These are phyloP conservation scores for Gamarada debralockiae DNA, from an alignment of 495 filamentous ascomycete genomes.

Conservation along the genomic window DNA sequence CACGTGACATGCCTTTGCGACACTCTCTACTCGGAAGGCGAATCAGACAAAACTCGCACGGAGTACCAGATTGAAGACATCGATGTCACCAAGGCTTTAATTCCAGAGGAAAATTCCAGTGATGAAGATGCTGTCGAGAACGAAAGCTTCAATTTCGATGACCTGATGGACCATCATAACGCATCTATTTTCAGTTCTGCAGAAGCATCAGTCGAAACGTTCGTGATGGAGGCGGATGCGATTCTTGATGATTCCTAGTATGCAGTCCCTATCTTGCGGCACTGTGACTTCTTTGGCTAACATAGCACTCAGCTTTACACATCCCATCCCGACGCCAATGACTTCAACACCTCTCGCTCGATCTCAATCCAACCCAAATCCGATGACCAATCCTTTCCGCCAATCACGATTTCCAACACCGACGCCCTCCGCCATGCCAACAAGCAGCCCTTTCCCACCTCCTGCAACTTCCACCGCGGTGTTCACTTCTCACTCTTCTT, in stretches of 20 bases:
- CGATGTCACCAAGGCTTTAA: constrained; percentile 5
- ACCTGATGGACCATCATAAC: background rate
- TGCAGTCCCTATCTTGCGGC: background rate
- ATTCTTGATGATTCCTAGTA: constrained; percentile 1
- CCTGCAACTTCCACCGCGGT: background rate
- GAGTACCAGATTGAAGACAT: constrained; percentile 16
- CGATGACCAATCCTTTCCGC: background rate
- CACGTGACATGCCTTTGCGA: constrained; percentile 16
- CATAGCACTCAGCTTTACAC: too few relatives aligned
- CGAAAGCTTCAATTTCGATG: background rate
- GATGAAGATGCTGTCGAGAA: background rate
- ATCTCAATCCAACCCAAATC: background rate
- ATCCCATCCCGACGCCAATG: background rate
- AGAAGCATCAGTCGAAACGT: background rate
- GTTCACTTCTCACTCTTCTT: background rate
- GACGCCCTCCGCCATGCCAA: background rate
- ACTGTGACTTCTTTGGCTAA: background rate
- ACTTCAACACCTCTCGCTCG: background rate
- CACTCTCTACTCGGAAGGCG: constrained; percentile 7
- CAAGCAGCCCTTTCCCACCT: background rate
- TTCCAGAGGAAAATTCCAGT: constrained; percentile 16
- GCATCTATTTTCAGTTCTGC: background rate
- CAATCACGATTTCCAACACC: background rate
- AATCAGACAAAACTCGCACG: background rate
- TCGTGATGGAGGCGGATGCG: constrained; percentile 2